Evolutionary conservation across 1,284 basidiomycete genomes (phyloP).

Genomic region (Puccinia triticina): DNA sequence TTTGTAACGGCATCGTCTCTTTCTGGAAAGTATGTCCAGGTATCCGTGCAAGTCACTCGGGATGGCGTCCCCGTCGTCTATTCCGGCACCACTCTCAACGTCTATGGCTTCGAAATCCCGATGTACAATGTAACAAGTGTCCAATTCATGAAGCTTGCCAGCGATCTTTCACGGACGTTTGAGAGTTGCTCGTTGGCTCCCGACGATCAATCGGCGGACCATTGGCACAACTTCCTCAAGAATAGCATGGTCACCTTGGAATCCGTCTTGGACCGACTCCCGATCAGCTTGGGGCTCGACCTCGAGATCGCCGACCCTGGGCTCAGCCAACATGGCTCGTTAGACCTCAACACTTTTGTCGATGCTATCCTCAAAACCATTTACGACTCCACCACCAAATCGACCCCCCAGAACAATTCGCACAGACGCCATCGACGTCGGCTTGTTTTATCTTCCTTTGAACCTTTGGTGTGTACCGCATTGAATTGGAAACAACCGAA

Average conservation of each 20-base stretch:
- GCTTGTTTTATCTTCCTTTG: conserved; percentile 84
- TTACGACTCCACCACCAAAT: conserved; percentile 65
- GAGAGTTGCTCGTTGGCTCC: background rate
- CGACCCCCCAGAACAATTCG: background rate
- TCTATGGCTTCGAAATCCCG: conserved; percentile 25
- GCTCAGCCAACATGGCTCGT: conserved; percentile 53
- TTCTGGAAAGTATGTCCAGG: conserved; percentile 80
- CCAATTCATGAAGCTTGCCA: conserved; percentile 40
- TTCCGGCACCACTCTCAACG: conserved; percentile 18
- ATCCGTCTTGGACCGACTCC: conserved; percentile 58
- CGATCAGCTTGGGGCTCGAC: conserved; percentile 73
- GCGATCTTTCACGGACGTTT: conserved; percentile 32
- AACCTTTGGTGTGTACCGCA: conserved; percentile 80
- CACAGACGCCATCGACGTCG: conserved; percentile 50
- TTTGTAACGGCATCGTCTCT: conserved; percentile 81
- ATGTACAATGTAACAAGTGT: conserved; percentile 25
- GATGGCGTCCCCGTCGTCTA: conserved; percentile 47
- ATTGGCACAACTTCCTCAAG: conserved; percentile 27
- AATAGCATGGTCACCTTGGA: conserved; percentile 34
- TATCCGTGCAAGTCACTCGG: conserved; percentile 70
- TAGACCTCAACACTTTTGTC: conserved; percentile 76
- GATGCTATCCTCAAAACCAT: conserved; percentile 79
- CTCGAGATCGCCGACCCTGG: conserved; percentile 70
- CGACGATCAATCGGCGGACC: conserved; percentile 4
- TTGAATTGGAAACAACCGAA: conserved; percentile 99